Conservation (phyloP, 176 grass and related monocot species). For the Carex littledalei region DNA sequence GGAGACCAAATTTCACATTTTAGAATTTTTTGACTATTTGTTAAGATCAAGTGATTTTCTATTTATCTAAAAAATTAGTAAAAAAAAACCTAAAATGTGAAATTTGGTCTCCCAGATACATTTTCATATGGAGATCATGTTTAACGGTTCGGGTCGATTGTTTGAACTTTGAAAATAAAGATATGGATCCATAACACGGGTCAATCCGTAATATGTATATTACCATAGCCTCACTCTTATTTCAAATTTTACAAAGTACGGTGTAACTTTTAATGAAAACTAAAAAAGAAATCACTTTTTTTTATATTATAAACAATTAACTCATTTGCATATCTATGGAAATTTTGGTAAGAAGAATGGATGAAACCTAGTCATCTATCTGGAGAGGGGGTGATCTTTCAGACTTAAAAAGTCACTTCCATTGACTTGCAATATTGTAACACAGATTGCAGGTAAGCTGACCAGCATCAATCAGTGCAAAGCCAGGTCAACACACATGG, state of each 20-base stretch:
- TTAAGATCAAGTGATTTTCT: no score
- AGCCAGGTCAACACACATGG: slow-evolving; percentile 50
- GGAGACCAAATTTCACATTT: no score
- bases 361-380: neutral
- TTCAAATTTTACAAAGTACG: neutral
- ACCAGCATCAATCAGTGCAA: slow-evolving; percentile 79
- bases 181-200: no score
- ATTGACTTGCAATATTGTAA: neutral
- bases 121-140: no score
- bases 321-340: neutral
- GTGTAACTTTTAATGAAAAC: neutral
- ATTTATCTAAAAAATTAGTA: no score
- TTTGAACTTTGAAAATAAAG: no score
- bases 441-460: slow-evolving; percentile 93
- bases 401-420: neutral
- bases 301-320: neutral
- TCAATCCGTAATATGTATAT: no score
- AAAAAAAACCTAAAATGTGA: no score
- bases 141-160: no score
- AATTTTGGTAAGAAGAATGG: neutral
- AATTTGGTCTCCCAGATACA: no score
- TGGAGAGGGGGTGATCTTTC: neutral
- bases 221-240: no score
- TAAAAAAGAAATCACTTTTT: neutral
- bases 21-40: no score